These are phyloP conservation scores for Ceratocystis albifundus DNA, from an alignment of 2,329 filamentous ascomycete genomes.

Conservation along the genomic window DNA sequence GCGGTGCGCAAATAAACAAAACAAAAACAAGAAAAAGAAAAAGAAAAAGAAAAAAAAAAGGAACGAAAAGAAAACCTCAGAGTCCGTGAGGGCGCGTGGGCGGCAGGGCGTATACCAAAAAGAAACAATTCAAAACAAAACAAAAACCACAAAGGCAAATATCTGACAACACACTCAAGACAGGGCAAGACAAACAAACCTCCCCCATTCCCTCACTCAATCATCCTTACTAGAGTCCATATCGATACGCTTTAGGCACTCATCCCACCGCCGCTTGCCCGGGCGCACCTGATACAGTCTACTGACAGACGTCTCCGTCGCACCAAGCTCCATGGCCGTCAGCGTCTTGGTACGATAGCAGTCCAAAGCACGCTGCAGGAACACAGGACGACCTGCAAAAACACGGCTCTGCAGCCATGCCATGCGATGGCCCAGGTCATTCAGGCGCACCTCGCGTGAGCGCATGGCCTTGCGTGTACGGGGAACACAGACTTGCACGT, in stretches of 20 bases:
- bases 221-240: constrained; percentile 26
- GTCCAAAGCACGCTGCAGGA: constrained; percentile 87
- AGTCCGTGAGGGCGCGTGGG: constrained; percentile 12
- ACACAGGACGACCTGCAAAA: constrained; percentile 75
- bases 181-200: neutral
- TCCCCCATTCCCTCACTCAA: neutral
- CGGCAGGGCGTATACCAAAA: constrained; percentile 13
- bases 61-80: constrained; percentile 7
- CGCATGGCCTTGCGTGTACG: constrained; percentile 58
- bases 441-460: constrained; percentile 76
- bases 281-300: constrained; percentile 82
- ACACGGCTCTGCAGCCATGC: constrained; percentile 91
- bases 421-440: constrained; percentile 89
- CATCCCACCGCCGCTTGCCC: constrained; percentile 67
- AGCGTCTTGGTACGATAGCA: constrained; percentile 88
- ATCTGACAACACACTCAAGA: neutral
- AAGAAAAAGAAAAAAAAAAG: constrained; percentile 10
- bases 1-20: neutral
- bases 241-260: constrained; percentile 37
- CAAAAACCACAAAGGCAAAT: constrained; percentile 8
- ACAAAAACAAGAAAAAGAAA: too few species aligned
- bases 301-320: constrained; percentile 62
- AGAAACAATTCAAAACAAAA: constrained; percentile 6
- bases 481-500: constrained; percentile 64
- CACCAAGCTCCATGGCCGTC: constrained; percentile 64